These are phyloP conservation scores for Thielaviopsis euricoi DNA, from an alignment of 2,329 filamentous ascomycete species.

Conservation along the genomic window DNA sequence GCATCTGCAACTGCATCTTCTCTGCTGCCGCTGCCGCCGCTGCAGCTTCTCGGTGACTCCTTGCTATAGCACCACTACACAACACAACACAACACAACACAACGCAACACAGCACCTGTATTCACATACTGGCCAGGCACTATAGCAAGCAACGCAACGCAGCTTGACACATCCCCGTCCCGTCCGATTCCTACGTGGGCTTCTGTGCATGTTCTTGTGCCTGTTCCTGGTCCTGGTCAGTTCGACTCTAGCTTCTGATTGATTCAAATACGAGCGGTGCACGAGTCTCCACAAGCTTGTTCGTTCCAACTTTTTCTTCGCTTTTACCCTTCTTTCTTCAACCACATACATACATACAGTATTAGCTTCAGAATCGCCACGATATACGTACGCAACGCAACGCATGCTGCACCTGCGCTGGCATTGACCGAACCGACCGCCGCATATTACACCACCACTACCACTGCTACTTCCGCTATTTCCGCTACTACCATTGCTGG, in stretches of 20 bases:
- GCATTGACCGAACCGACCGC: not conserved
- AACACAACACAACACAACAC: too few species aligned
- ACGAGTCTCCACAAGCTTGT: not conserved
- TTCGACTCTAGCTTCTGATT: slow-evolving; percentile 1
- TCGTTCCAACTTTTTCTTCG: not conserved
- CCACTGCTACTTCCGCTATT: not conserved
- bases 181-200: not conserved
- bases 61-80: too few species aligned
- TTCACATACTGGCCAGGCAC: not conserved
- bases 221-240: not conserved
- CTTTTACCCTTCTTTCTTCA: not conserved
- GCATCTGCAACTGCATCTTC: too few species aligned
- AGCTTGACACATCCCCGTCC: not conserved
- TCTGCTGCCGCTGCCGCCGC: too few species aligned
- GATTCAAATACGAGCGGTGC: slow-evolving; percentile 2
- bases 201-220: not conserved
- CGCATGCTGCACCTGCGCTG: not conserved
- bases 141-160: not conserved
- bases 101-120: too few species aligned
- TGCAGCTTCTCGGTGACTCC: too few species aligned
- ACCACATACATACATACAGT: not conserved
- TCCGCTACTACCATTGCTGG: too few species aligned
- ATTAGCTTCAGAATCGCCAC: not conserved
- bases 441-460: not conserved
- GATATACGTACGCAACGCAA: not conserved